Evolutionary conservation across 2,329 filamentous ascomycete species (phyloP), one percentile per base, ranked within the genome.

Genomic region (Fusarium sp.): DNA sequence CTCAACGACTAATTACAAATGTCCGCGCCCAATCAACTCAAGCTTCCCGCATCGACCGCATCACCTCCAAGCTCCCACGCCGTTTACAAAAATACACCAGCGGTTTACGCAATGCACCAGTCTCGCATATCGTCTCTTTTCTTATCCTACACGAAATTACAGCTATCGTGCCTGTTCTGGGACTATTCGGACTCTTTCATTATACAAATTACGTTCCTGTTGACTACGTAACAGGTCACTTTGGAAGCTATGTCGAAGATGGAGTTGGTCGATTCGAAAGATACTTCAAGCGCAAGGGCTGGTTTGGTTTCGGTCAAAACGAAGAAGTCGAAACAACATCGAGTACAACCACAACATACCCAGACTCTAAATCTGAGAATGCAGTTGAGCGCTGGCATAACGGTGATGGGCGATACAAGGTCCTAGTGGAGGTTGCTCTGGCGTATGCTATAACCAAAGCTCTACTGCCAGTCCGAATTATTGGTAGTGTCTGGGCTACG

Each of bases 401-500:
- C 45, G 76, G 77, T 9, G 82, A 85, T 57, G 71, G 72, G n/a
- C 82, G 81, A 65, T 88, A 89, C 74, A 84, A 83, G 66, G 80
- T 89, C n/a, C 80, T 88, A 7, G 80, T 89, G 0, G 88, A 91
- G 78, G 88, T 98, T 68, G 96, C 93, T 26, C 91, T 96, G 20
- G 94, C 96, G 7, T 99, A 96, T 83, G 92, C 93, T 1, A 86
- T 97, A 67, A 97, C 93, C 1, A 99, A 99, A 81, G 89, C 89
- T 16, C 76, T 98, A 61, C 78, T 99, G 67, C 93, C 96, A 1
- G 74, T 92, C 13, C 86, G 96, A 71, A 87, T 99, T 65, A 82
- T 91, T 28, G 80, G 88, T 8, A 97, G 94, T 80, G 86, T 97
- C 6, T 97, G 92, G 93, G 91, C 87, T 15, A 97, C 96, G 46